Base-by-base conservation (phyloP, 345 rosid species). In the Dipteronia sinensis region DNA sequence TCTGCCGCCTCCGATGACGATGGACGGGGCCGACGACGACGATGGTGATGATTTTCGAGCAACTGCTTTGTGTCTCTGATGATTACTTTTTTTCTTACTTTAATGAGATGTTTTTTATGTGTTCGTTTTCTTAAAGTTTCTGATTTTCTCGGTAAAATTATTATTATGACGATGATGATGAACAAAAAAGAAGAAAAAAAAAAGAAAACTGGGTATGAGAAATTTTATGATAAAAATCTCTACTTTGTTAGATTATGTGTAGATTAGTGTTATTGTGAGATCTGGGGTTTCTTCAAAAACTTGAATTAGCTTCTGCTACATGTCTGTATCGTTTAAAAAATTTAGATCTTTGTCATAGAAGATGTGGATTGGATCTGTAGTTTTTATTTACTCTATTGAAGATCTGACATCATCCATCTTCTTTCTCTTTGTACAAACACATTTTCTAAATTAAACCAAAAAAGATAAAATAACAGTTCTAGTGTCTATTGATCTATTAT, bases 1-100 rank as follows among this genome's bases (percentile, higher is more conserved):
- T 51, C 77, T 83, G 13, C 83, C 86, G 3, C 87, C 85, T 64
- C 84, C 84, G 75, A 51, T 42, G 49, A 72, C 81, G 64, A 79
- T 58, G 38, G 81, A 46, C 53, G 74, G 62, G 7, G 72, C n/a
- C 51, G 71, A 71, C 40, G 81, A 55, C 16, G 69, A 65, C 20
- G 78, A 44, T 47, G 76, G 76, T 20, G 82, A 68, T 1, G 84
- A 65, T 46, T 78, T 86, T 15, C 80, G 56, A 65, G 79, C 81
- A 72, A 82, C 83, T 2, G 82, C 82, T n/a, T 81, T 86, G 78
- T 74, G 82, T 77, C 88, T 85, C 51, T 85, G 77, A 85, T 25
- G 62, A 22, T 34, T n/a, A 12, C 16, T 63, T 74, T 67, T 1
- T 47, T 59, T 56, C 2, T 49, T 56, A 3, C n/a, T 56, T 56